Evolutionary conservation across 2,329 filamentous ascomycete species (phyloP).

Genomic region (Aspergillus ibericus): DNA sequence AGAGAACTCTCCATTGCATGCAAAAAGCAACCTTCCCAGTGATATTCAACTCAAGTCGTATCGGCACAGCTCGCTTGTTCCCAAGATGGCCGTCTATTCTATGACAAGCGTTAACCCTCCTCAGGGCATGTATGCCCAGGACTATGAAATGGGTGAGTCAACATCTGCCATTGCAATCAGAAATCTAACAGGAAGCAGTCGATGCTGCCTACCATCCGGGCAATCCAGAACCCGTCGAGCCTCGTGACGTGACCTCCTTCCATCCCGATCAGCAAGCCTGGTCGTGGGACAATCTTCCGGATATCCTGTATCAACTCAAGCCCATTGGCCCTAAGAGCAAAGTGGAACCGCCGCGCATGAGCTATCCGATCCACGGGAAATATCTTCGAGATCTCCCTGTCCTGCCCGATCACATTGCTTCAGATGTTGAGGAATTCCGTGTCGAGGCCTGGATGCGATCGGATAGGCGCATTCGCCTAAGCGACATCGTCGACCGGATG

Average conservation of each 20-base stretch:
- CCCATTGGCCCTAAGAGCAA: conserved; percentile 5
- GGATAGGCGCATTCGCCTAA: conserved; percentile 27
- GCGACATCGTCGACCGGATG: conserved; percentile 33
- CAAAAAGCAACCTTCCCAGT: neutral
- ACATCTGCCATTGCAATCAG: neutral
- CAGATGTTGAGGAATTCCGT: conserved; percentile 32
- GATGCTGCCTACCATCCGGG: neutral
- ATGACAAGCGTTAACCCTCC: neutral
- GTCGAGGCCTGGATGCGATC: conserved; percentile 36
- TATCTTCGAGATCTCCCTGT: conserved; percentile 21
- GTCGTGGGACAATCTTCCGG: conserved; percentile 24
- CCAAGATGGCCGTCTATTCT: neutral
- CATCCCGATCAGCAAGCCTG: conserved; percentile 20
- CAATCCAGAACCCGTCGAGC: neutral
- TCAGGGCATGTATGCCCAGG: neutral
- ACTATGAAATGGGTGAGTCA: neutral
- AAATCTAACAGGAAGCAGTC: neutral
- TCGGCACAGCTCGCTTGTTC: neutral
- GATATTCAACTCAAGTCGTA: neutral
- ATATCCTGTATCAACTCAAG: conserved; percentile 25
- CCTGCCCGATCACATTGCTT: conserved; percentile 31
- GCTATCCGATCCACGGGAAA: conserved; percentile 15
- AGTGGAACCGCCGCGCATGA: neutral
- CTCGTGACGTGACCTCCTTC: conserved; percentile 5
- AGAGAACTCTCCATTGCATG: neutral